phyloP scores from a whole-genome alignment of 2,329 filamentous ascomycete species.

The Talaromyces pinophilus region DNA sequence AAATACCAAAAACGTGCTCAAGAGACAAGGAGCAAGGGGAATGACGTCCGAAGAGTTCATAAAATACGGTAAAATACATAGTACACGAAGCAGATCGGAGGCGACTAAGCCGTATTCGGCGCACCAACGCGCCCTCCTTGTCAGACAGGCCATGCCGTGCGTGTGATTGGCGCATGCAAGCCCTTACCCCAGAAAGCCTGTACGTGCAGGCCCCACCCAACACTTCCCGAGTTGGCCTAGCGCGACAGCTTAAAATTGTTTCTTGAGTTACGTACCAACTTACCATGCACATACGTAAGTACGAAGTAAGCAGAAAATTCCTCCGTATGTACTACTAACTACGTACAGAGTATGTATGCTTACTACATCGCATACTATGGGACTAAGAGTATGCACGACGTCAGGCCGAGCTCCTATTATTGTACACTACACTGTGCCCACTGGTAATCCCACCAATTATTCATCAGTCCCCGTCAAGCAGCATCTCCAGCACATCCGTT shows the following conservation, averaged over 20 bases:
- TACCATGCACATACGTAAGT: background rate
- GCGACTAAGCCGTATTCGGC: slow-evolving; percentile 6
- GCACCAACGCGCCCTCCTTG: background rate
- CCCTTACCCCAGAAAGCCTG: slow-evolving; percentile 2
- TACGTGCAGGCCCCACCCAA: background rate
- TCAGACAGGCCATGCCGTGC: background rate
- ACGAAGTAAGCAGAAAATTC: background rate
- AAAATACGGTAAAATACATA: background rate
- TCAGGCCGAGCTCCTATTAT: background rate
- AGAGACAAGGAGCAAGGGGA: background rate
- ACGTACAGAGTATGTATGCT: background rate
- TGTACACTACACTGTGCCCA: too few species aligned
- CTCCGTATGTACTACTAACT: background rate
- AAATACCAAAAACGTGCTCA: background rate
- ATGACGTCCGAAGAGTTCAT: background rate
- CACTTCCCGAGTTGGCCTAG: background rate
- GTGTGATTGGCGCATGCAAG: background rate
- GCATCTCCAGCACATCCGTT: background rate
- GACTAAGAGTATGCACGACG: background rate
- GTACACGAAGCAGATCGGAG: background rate
- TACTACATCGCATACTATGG: background rate
- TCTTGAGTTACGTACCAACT: background rate
- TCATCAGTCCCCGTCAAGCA: background rate
- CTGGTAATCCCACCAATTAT: background rate
- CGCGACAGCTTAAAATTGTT: background rate